These are phyloP conservation scores for Ophiosphaerella narmari DNA, from an alignment of 2,329 filamentous ascomycete species.

Conservation along the genomic window DNA sequence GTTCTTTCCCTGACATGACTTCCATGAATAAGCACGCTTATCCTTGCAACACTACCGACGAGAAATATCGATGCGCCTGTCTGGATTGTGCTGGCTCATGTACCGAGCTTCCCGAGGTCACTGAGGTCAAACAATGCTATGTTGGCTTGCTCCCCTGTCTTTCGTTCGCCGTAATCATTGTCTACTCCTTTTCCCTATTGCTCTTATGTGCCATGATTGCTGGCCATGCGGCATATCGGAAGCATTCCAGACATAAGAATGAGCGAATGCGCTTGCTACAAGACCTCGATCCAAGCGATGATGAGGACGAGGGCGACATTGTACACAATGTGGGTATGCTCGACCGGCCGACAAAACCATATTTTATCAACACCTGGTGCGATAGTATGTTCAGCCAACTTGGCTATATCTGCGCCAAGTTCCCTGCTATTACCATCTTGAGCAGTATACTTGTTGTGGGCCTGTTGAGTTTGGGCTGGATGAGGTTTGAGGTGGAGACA, in stretches of 20 bases:
- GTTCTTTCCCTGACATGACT: slow-evolving; percentile 70
- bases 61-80: slow-evolving; percentile 86
- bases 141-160: slow-evolving; percentile 90
- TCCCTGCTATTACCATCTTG: slow-evolving; percentile 81
- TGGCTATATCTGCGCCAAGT: slow-evolving; percentile 79
- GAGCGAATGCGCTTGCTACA: slow-evolving; percentile 87
- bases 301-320: slow-evolving; percentile 90
- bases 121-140: slow-evolving; percentile 71
- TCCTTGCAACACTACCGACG: slow-evolving; percentile 87
- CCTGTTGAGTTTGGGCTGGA: slow-evolving; percentile 83
- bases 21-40: slow-evolving; percentile 74
- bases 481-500: slow-evolving; percentile 84
- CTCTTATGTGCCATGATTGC: slow-evolving; percentile 68
- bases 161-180: slow-evolving; percentile 87
- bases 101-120: slow-evolving; percentile 77
- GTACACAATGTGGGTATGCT: slow-evolving; percentile 76
- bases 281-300: slow-evolving; percentile 81
- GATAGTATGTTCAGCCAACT: slow-evolving; percentile 80
- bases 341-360: slow-evolving; percentile 77
- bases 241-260: slow-evolving; percentile 73
- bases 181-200: slow-evolving; percentile 77
- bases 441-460: slow-evolving; percentile 75
- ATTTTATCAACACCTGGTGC: slow-evolving; percentile 81
- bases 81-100: slow-evolving; percentile 90
- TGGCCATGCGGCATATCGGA: slow-evolving; percentile 76